These are phyloP conservation scores for Lipomyces sp. DNA, from an alignment of 805 yeast species.

Conservation along the genomic window DNA sequence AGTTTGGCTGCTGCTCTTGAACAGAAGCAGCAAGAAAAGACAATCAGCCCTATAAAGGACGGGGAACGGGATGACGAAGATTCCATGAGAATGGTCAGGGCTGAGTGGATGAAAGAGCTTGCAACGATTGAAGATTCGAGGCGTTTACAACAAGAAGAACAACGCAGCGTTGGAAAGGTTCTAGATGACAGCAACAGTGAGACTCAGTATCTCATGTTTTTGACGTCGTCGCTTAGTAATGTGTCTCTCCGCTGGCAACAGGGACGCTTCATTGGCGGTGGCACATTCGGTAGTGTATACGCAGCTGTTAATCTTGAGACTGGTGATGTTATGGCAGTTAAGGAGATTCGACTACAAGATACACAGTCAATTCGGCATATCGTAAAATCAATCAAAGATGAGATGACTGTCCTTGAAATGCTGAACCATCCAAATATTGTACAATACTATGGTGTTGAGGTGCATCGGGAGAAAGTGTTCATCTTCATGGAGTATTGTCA, in stretches of 20 bases:
- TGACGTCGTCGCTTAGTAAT: slow-evolving; percentile 87
- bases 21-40: slow-evolving; percentile 51
- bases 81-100: slow-evolving; percentile 61
- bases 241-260: slow-evolving; percentile 97
- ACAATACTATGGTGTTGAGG: slow-evolving; percentile 96
- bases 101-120: slow-evolving; percentile 70
- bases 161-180: slow-evolving; percentile 77
- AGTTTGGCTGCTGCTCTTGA: slow-evolving; percentile 60
- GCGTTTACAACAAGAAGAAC: slow-evolving; percentile 50
- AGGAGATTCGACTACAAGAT: slow-evolving; percentile 90
- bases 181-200: slow-evolving; percentile 86
- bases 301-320: slow-evolving; percentile 92
- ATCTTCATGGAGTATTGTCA: slow-evolving; percentile 98
- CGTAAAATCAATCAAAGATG: slow-evolving; percentile 89
- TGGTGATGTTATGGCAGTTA: slow-evolving; percentile 96
- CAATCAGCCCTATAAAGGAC: slow-evolving; percentile 48
- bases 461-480: slow-evolving; percentile 91
- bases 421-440: slow-evolving; percentile 95
- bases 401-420: slow-evolving; percentile 95
- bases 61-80: slow-evolving; percentile 57
- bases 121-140: slow-evolving; percentile 64
- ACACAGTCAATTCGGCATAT: slow-evolving; percentile 80
- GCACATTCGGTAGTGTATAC: slow-evolving; percentile 92
- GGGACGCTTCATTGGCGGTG: slow-evolving; percentile 91
- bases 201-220: slow-evolving; percentile 79